Percentiles rank a stretch among this genome's conserved stretches.
phyloP scores from a whole-genome alignment of 306 rosid genomes.

The Vachellia pachyceras region DNA sequence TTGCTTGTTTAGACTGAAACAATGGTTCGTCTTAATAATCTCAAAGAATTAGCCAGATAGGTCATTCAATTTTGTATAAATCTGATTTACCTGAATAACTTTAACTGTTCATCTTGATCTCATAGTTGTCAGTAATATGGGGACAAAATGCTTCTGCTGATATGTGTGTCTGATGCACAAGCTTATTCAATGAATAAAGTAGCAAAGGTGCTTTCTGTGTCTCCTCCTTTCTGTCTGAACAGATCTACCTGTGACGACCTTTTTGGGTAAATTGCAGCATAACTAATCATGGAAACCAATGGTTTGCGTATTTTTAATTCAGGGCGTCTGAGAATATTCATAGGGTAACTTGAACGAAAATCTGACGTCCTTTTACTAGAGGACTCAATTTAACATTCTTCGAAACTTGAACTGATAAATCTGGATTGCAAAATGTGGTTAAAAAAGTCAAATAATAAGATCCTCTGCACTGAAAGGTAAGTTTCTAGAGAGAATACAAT shows the following conservation, averaged over 20 bases:
- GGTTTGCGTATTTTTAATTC: conserved; percentile 16
- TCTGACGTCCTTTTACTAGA: conserved; percentile 6
- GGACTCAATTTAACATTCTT: conserved; percentile 8
- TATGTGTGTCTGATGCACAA: not conserved
- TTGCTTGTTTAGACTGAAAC: conserved; percentile 43
- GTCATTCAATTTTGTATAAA: conserved; percentile 42
- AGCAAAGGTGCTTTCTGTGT: conserved; percentile 24
- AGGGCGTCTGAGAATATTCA: not conserved
- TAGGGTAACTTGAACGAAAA: conserved; percentile 29
- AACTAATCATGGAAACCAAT: not conserved
- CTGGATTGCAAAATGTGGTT: not conserved
- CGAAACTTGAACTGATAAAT: not conserved
- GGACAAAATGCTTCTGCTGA: not conserved
- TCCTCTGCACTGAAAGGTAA: conserved; percentile 34
- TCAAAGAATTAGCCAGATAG: conserved; percentile 53
- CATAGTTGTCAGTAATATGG: not conserved
- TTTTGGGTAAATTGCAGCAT: not conserved
- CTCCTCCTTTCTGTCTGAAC: conserved; percentile 4
- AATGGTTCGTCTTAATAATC: conserved; percentile 41
- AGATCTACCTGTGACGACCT: not conserved
- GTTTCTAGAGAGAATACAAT: conserved; percentile 57
- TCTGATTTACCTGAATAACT: conserved; percentile 30
- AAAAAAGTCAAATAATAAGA: conserved; percentile 25
- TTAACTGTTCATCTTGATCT: not conserved
- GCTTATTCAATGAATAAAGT: not conserved